Conservation (phyloP, 352 stramenopile genomes). For the Albugo candida region DNA sequence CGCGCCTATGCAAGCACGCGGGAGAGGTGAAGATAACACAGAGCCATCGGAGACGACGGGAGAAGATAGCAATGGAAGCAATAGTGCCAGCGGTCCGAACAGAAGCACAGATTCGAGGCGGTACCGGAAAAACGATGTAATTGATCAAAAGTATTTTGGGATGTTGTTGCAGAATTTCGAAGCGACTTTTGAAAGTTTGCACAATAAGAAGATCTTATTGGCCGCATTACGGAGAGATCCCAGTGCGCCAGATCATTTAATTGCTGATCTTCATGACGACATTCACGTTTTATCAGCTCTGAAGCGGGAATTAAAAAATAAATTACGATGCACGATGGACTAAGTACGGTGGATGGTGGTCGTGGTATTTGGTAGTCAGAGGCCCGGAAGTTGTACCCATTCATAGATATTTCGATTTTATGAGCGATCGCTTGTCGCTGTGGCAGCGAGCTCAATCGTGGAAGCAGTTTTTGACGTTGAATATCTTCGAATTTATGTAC, state of each 20-base stretch:
- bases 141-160: conserved; percentile 64
- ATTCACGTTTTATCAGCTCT: conserved; percentile 63
- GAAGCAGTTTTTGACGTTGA: no score
- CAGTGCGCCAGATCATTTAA: conserved; percentile 43
- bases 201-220: conserved; percentile 71
- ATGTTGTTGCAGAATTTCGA: conserved; percentile 70
- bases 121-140: conserved; percentile 26
- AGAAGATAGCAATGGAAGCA: conserved; percentile 20
- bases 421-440: no score
- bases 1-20: conserved; percentile 1
- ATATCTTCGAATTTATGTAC: no score
- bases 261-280: conserved; percentile 56
- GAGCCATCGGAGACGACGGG: conserved; percentile 69
- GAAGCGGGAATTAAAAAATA: conserved; percentile 66
- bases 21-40: conserved; percentile 26
- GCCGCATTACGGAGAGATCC: conserved; percentile 45
- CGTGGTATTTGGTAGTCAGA: no score
- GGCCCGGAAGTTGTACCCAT: no score
- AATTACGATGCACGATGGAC: conserved; percentile 35
- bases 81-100: conserved; percentile 15
- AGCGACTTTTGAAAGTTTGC: conserved; percentile 60
- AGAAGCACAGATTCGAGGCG: conserved; percentile 11
- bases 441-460: no score
- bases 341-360: conserved; percentile 5
- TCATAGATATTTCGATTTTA: no score